Conservation (phyloP, 331 rosid genomes). For the Quercus tomentella region DNA sequence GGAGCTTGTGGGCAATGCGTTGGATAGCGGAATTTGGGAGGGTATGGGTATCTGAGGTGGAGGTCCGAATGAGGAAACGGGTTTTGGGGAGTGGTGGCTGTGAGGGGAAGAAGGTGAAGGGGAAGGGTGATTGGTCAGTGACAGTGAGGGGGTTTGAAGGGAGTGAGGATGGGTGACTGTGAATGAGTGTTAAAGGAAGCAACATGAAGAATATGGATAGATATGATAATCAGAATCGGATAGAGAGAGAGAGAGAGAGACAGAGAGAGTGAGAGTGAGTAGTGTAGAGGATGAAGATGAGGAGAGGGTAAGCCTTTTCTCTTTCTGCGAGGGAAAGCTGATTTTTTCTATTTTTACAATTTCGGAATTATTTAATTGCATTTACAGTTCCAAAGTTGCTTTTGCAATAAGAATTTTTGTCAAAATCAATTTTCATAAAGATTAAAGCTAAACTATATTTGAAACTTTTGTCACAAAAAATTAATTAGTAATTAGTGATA, state of each 20-base stretch:
- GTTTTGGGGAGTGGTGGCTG: slow-evolving; percentile 26
- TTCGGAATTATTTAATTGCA: too few relatives aligned
- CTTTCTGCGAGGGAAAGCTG: too few relatives aligned
- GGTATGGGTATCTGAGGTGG: slow-evolving; percentile 29
- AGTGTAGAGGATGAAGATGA: too few relatives aligned
- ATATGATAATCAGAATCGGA: too few relatives aligned
- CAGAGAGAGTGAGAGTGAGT: neutral
- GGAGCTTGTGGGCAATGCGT: slow-evolving; percentile 87
- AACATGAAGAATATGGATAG: slow-evolving; percentile 25
- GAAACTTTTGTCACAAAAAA: too few relatives aligned
- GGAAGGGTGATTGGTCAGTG: slow-evolving; percentile 18
- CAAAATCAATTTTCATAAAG: too few relatives aligned
- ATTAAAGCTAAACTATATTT: too few relatives aligned
- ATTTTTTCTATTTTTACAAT: too few relatives aligned
- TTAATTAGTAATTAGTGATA: too few relatives aligned
- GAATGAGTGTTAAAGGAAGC: slow-evolving; percentile 44
- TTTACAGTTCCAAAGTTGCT: too few relatives aligned
- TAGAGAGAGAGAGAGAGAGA: neutral
- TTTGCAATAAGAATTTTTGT: too few relatives aligned
- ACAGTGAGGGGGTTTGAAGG: slow-evolving; percentile 23
- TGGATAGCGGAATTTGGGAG: slow-evolving; percentile 74
- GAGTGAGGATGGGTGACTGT: slow-evolving; percentile 15
- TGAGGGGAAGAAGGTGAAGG: slow-evolving; percentile 31
- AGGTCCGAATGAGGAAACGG: slow-evolving; percentile 46
- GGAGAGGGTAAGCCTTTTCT: too few relatives aligned